These are phyloP conservation scores for Colletotrichum orchidophilum DNA, from an alignment of 2,329 filamentous ascomycete species.

Conservation along the genomic window DNA sequence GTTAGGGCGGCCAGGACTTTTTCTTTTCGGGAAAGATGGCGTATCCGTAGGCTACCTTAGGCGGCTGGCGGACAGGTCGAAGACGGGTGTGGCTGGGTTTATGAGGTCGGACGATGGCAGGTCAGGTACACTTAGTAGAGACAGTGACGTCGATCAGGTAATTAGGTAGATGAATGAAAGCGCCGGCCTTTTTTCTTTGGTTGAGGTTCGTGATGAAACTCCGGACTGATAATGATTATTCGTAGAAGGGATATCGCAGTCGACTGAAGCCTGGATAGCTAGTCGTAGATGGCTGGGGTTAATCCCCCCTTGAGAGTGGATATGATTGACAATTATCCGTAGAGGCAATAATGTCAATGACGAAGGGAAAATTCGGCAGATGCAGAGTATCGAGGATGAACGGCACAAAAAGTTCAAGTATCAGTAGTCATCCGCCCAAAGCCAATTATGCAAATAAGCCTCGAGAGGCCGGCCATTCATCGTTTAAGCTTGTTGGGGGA, in stretches of 20 bases:
- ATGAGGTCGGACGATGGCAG: slow-evolving; percentile 18
- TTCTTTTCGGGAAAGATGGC: background rate
- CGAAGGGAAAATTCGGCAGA: background rate
- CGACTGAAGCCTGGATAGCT: background rate
- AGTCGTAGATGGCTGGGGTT: background rate
- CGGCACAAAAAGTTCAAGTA: background rate
- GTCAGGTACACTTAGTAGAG: background rate
- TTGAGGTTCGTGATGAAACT: background rate
- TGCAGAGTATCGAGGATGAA: background rate
- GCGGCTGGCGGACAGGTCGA: background rate
- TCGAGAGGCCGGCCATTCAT: background rate
- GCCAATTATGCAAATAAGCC: background rate
- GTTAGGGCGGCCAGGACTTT: background rate
- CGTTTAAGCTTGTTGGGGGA: slow-evolving; percentile 25
- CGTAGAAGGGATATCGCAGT: background rate
- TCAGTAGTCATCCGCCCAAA: background rate
- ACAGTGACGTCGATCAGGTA: slow-evolving; percentile 1
- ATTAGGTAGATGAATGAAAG: background rate
- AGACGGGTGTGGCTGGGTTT: background rate
- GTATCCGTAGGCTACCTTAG: background rate
- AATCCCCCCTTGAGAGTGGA: slow-evolving; percentile 8
- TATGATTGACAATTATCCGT: slow-evolving; percentile 13
- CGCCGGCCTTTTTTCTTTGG: background rate
- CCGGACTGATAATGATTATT: background rate
- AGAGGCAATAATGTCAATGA: background rate